Evolutionary conservation across 1,284 basidiomycete genomes (phyloP).

Genomic region (Boletus sp.): DNA sequence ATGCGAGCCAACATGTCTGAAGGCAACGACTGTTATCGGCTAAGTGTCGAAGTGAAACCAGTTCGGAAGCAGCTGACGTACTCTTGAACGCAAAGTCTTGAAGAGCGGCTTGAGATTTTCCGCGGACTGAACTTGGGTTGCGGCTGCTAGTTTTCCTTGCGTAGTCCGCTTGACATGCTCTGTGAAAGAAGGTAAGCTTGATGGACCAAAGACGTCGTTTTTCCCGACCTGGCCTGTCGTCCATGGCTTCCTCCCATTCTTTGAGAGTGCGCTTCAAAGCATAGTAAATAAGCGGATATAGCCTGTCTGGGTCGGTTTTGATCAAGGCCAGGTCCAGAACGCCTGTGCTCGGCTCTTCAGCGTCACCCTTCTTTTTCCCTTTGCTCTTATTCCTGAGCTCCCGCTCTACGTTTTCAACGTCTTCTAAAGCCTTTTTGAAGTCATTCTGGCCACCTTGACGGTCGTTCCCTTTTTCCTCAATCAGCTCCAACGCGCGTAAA

Average conservation of each 20-base stretch:
- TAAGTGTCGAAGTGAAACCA: conserved; percentile 11
- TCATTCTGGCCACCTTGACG: conserved; percentile 85
- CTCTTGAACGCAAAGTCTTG: conserved; percentile 82
- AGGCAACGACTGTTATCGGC: conserved; percentile 62
- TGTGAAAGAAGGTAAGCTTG: conserved; percentile 28
- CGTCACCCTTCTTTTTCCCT: conserved; percentile 63
- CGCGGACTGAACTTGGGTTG: conserved; percentile 93
- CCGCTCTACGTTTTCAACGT: conserved; percentile 83
- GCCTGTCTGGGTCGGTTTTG: conserved; percentile 92
- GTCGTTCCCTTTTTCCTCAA: conserved; percentile 83
- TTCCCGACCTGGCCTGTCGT: conserved; percentile 75
- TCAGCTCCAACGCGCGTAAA: conserved; percentile 89
- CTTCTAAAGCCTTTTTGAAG: conserved; percentile 90
- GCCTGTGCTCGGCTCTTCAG: conserved; percentile 47
- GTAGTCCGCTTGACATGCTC: conserved; percentile 80
- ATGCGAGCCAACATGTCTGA: conserved; percentile 86
- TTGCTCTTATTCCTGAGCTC: conserved; percentile 63
- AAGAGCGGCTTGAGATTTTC: conserved; percentile 98
- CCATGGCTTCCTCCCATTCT: conserved; percentile 96
- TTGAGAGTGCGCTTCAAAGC: conserved; percentile 90
- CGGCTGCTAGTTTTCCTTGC: conserved; percentile 92
- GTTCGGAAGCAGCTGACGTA: conserved; percentile 41
- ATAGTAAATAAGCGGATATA: conserved; percentile 98
- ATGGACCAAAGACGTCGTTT: background rate
- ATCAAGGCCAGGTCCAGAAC: conserved; percentile 79